Percentiles rank a stretch among this genome's conserved stretches.
phyloP scores from a whole-genome alignment of 2,329 filamentous ascomycete genomes.

The Microascus cirrosus region DNA sequence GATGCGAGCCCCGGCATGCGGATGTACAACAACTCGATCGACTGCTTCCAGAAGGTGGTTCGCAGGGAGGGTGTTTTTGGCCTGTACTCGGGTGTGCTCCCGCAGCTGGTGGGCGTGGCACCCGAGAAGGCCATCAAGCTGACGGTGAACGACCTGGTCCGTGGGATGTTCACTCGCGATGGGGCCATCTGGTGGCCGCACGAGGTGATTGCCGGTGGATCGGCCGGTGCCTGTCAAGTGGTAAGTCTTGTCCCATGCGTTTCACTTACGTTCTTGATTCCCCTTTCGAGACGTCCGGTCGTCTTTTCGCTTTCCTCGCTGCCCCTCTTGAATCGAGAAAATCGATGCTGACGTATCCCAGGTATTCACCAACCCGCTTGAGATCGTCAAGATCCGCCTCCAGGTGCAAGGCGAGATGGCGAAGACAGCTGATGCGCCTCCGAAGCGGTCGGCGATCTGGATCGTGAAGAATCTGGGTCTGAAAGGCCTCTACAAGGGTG shows the following conservation, averaged over 20 bases:
- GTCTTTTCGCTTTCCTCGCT: background rate
- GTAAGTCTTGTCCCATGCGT: slow-evolving; percentile 41
- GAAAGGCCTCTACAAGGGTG: slow-evolving; percentile 91
- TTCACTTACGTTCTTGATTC: background rate
- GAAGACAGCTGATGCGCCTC: slow-evolving; percentile 68
- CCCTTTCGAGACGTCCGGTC: background rate
- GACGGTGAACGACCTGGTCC: slow-evolving; percentile 91
- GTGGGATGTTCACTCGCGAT: slow-evolving; percentile 61
- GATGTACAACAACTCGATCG: slow-evolving; percentile 93
- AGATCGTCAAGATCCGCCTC: slow-evolving; percentile 98
- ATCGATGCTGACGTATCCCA: slow-evolving; percentile 18
- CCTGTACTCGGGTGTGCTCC: slow-evolving; percentile 87
- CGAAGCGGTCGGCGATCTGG: slow-evolving; percentile 91
- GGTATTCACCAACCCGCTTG: slow-evolving; percentile 95
- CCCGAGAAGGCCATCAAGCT: slow-evolving; percentile 99
- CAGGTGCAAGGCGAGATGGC: slow-evolving; percentile 95
- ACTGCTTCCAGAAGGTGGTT: slow-evolving; percentile 89
- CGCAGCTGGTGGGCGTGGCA: slow-evolving; percentile 94
- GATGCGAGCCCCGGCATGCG: slow-evolving; percentile 70
- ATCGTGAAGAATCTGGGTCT: slow-evolving; percentile 93
- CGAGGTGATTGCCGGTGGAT: slow-evolving; percentile 80
- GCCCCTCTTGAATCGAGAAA: background rate
- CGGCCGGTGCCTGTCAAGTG: slow-evolving; percentile 89
- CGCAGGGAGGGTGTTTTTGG: slow-evolving; percentile 84
- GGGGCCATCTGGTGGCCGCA: slow-evolving; percentile 58